These are phyloP conservation scores for Veloboletus limbatus DNA, from an alignment of 1,284 basidiomycete genomes.

Conservation along the genomic window DNA sequence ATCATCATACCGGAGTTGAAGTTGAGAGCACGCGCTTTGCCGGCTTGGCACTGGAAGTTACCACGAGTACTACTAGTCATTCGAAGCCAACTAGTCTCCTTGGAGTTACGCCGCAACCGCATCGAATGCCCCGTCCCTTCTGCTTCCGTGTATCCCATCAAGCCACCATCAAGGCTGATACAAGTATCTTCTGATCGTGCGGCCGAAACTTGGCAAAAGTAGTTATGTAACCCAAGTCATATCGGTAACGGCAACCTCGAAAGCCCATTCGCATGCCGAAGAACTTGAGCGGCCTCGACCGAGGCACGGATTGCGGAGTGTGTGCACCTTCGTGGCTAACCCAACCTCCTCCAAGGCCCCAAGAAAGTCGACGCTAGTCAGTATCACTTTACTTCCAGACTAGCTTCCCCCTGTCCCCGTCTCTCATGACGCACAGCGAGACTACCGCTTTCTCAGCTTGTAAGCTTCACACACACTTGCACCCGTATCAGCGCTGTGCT, in stretches of 20 bases:
- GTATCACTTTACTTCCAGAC: not conserved
- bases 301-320: too few species aligned
- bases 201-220: conserved; percentile 2
- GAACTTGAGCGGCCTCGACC: too few species aligned
- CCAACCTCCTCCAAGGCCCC: not conserved
- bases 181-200: not conserved
- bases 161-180: too few species aligned
- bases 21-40: too few species aligned
- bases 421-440: conserved; percentile 5
- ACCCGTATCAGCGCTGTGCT: conserved; percentile 8
- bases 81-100: too few species aligned
- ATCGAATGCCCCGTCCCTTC: too few species aligned
- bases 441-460: conserved; percentile 6
- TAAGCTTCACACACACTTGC: conserved; percentile 6
- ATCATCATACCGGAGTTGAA: conserved; percentile 3
- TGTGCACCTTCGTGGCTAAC: not conserved
- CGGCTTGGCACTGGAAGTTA: too few species aligned
- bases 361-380: not conserved
- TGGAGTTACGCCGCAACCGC: too few species aligned
- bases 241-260: too few species aligned
- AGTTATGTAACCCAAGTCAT: not conserved
- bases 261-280: too few species aligned
- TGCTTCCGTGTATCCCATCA: too few species aligned
- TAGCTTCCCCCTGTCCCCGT: not conserved
- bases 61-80: too few species aligned